Evolutionary conservation across 371 early-diverging fungal genomes (phyloP).

Genomic region (Mortierella sp.): DNA sequence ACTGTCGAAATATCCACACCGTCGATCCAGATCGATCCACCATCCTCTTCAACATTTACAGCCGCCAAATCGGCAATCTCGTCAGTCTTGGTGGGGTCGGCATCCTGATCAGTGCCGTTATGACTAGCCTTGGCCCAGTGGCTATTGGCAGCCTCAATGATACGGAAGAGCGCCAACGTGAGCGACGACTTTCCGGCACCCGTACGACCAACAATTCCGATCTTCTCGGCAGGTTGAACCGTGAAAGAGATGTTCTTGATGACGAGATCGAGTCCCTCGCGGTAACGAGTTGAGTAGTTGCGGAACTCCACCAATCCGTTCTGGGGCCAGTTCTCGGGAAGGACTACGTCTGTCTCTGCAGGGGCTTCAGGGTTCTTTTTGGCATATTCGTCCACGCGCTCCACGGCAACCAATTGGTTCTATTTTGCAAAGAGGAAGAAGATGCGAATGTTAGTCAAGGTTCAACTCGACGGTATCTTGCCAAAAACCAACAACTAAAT

Average conservation of each 20-base stretch:
- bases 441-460: neutral
- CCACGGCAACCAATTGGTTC: slow-evolving; percentile 60
- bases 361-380: slow-evolving; percentile 69
- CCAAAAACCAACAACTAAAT: neutral
- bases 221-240: slow-evolving; percentile 50
- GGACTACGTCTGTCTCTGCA: slow-evolving; percentile 37
- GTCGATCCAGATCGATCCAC: slow-evolving; percentile 60
- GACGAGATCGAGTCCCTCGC: slow-evolving; percentile 79
- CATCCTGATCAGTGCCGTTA: slow-evolving; percentile 72
- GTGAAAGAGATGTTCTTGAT: slow-evolving; percentile 64
- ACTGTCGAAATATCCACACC: slow-evolving; percentile 76
- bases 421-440: slow-evolving; percentile 26
- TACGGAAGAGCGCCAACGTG: too few relatives aligned
- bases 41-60: slow-evolving; percentile 21
- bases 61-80: slow-evolving; percentile 16
- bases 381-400: slow-evolving; percentile 74
- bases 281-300: slow-evolving; percentile 80
- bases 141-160: slow-evolving; percentile 65
- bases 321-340: slow-evolving; percentile 68
- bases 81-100: slow-evolving; percentile 62
- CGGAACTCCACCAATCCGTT: slow-evolving; percentile 79
- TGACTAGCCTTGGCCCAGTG: slow-evolving; percentile 22
- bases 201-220: too few relatives aligned
- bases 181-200: too few relatives aligned
- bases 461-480: too few relatives aligned